Percentiles rank a stretch among this genome's conserved stretches.
Evolutionary conservation across 306 rosid genomes (phyloP).

Genomic region (Trichosanthes truncata): DNA sequence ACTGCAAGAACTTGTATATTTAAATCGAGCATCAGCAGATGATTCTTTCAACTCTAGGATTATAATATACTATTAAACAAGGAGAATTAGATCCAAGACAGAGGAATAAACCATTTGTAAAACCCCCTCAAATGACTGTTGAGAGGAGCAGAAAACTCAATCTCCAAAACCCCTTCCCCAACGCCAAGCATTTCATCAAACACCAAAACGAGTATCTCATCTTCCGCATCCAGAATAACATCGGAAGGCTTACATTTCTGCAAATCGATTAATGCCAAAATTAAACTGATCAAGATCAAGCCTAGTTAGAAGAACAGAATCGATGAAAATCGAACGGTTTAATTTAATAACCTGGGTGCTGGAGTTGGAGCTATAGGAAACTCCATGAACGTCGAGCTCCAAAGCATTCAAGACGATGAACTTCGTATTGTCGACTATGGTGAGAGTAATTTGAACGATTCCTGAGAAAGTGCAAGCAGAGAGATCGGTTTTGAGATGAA

Average conservation of each 20-base stretch:
- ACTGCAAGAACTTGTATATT: not conserved
- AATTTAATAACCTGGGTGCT: constrained; percentile 21
- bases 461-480: constrained; percentile 40
- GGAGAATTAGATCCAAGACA: not conserved
- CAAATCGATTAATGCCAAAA: constrained; percentile 6
- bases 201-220: constrained; percentile 44
- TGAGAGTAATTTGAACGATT: constrained; percentile 22
- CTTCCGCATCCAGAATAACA: constrained; percentile 38
- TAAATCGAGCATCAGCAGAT: not conserved
- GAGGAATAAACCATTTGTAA: constrained; percentile 33
- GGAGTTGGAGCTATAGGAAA: constrained; percentile 28
- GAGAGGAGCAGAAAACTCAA: constrained; percentile 49
- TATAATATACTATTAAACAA: not conserved
- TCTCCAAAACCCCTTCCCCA: constrained; percentile 43
- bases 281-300: not conserved
- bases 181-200: constrained; percentile 37
- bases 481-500: constrained; percentile 45
- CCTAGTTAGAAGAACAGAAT: not conserved
- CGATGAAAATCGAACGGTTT: not conserved
- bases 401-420: constrained; percentile 42
- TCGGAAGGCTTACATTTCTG: constrained; percentile 27
- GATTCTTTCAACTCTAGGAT: not conserved
- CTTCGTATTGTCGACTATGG: constrained; percentile 26
- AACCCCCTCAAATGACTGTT: constrained; percentile 44
- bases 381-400: constrained; percentile 34